Base-by-base conservation (phyloP, 768 basidiomycete genomes). In the Tremella mesenterica region DNA sequence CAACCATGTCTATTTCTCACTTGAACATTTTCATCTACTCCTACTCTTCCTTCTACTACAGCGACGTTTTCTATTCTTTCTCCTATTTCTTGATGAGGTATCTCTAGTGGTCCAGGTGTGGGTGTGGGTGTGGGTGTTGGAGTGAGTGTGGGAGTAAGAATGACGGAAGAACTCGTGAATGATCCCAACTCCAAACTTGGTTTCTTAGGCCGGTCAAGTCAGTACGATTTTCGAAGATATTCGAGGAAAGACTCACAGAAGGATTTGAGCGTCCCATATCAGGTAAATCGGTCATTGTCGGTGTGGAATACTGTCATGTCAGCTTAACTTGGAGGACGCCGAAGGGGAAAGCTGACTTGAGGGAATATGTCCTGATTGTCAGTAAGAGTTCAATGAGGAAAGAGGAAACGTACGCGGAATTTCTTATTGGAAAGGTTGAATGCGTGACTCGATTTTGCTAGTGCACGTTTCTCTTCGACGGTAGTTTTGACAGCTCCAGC, bases 401-500 rank as follows among this genome's bases (percentile, higher is more conserved):
- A 34, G 39, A 48, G 27, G 6, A 13, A 13, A 61, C 67, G 59
- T 48, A 68, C 71, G 61, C 76, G 82, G 73, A 95, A 96, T 62
- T 85, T 81, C 53, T 81, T 77, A 67, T 88, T 85, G 28, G 74
- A 65, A 36, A 92, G 63, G 69, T 99, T 99, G 84, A 86, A 95
- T 0, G 78, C 73, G 72, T 99, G 93, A 67, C 86, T 89, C 48
- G 82, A 79, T 4, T 77, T 74, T 0, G 93, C 91, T 56, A 89
- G 84, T 0, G 76, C 70, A 31, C 80, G 81, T 75, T 90, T 93
- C 65, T 96, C 85, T 4, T 79, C 76, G 36, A 86, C 85, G 13
- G 83, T 80, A 1, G 87, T 84, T 6, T 81, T 86, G 27, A 92
- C 82, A 1, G 87, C 88, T 9, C 93, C 93, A 0, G 93, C 95